A percentile compares a stretch with the other conserved stretches of the same genome.
Conservation (phyloP, 148 eudicot species). For the Vaccinium macrocarpon region DNA sequence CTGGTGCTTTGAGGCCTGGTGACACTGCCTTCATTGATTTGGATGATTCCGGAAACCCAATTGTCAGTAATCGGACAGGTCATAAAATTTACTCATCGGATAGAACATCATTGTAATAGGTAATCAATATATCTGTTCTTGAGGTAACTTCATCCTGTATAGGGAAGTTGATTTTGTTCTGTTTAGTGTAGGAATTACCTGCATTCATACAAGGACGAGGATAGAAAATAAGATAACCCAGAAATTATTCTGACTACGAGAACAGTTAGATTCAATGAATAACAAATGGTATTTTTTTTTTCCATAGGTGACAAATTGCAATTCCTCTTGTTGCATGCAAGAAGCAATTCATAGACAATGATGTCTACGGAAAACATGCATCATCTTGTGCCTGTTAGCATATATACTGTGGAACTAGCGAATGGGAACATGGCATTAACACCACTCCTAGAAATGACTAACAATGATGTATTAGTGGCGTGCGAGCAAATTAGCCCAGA, state of each 20-base stretch:
- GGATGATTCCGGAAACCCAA: slow-evolving; percentile 46
- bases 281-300: background rate
- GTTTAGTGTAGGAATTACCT: background rate
- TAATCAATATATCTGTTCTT: background rate
- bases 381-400: no score
- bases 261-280: background rate
- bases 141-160: background rate
- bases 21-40: slow-evolving; percentile 42
- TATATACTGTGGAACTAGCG: no score
- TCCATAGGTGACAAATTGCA: background rate
- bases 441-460: no score
- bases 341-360: background rate
- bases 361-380: no score
- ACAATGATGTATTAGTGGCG: no score
- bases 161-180: background rate
- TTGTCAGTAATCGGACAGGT: slow-evolving; percentile 34
- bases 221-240: background rate
- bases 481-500: no score
- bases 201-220: slow-evolving; percentile 9
- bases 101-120: slow-evolving; percentile 23
- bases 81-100: slow-evolving; percentile 32
- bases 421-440: no score
- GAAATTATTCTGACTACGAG: background rate
- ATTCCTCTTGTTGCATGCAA: background rate
- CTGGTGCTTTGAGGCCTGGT: slow-evolving; percentile 42